Evolutionary conservation across 352 stramenopile genomes (phyloP).

Genomic region (Blastocystis hominis): DNA sequence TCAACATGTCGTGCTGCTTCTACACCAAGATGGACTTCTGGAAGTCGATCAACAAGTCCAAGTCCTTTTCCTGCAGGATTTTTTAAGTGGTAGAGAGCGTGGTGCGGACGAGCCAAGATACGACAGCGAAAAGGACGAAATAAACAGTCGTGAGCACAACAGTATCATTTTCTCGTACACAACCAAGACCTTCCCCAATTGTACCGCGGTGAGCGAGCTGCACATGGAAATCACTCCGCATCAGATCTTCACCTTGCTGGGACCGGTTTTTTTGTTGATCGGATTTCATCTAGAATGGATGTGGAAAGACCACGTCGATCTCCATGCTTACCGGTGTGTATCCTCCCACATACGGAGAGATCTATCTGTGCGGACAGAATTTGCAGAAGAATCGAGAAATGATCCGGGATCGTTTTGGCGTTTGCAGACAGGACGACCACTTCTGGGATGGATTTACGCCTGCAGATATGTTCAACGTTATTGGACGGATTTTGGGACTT

Average conservation of each 20-base stretch:
- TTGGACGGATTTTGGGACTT: constrained; percentile 34
- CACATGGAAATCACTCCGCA: constrained; percentile 15
- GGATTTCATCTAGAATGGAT: constrained; percentile 43
- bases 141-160: neutral
- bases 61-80: neutral
- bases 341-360: constrained; percentile 50
- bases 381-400: neutral
- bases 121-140: neutral
- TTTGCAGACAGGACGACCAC: constrained; percentile 49
- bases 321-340: constrained; percentile 53
- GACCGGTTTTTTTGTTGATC: neutral
- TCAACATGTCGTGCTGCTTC: too few species aligned
- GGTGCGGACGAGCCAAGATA: neutral
- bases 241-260: constrained; percentile 18
- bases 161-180: constrained; percentile 32
- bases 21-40: too few species aligned
- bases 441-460: constrained; percentile 52
- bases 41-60: neutral
- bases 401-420: constrained; percentile 29
- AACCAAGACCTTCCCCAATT: neutral
- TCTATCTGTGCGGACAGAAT: constrained; percentile 24
- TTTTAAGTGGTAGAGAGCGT: neutral
- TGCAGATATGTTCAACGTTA: constrained; percentile 40
- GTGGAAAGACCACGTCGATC: constrained; percentile 53
- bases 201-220: constrained; percentile 25